Percentiles rank a stretch among this genome's conserved stretches.
Conservation (phyloP, 768 basidiomycete genomes). For the Glaciozyma martinii region DNA sequence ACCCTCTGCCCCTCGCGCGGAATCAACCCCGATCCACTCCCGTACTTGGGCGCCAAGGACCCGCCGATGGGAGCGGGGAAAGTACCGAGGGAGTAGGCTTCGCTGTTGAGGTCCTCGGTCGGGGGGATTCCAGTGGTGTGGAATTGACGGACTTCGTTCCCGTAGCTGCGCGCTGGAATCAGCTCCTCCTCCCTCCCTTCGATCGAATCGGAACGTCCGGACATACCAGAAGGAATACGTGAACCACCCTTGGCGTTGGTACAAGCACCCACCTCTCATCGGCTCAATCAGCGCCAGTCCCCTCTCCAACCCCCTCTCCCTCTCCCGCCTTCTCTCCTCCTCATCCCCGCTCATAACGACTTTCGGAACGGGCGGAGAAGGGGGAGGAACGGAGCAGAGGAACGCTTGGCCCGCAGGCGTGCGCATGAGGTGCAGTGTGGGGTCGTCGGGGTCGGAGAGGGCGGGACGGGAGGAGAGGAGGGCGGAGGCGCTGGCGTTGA, state of each 20-base stretch:
- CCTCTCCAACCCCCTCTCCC: slow-evolving; percentile 20
- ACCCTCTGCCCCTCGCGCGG: slow-evolving; percentile 41
- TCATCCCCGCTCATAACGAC: neutral
- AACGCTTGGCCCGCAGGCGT: slow-evolving; percentile 32
- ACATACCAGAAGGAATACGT: slow-evolving; percentile 74
- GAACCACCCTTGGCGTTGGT: slow-evolving; percentile 89
- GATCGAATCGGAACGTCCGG: neutral
- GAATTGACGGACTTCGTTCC: slow-evolving; percentile 90
- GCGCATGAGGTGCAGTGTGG: slow-evolving; percentile 26
- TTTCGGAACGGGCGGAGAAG: neutral
- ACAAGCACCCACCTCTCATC: slow-evolving; percentile 32
- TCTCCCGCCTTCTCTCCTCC: slow-evolving; percentile 16
- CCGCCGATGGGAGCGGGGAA: slow-evolving; percentile 16
- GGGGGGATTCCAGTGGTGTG: slow-evolving; percentile 50
- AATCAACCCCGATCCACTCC: slow-evolving; percentile 50
- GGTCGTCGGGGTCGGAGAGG: neutral
- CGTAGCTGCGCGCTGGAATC: slow-evolving; percentile 44
- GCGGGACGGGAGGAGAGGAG: neutral
- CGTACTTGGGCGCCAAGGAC: slow-evolving; percentile 33
- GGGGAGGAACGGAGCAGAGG: slow-evolving; percentile 29
- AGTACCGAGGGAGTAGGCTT: slow-evolving; percentile 32
- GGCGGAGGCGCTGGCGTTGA: slow-evolving; percentile 20
- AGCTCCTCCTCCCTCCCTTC: too few species aligned
- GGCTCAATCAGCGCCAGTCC: slow-evolving; percentile 32
- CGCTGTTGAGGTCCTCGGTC: slow-evolving; percentile 36